phyloP scores from a whole-genome alignment of 2,329 filamentous ascomycete species.

The Sphaerostilbella broomeana region DNA sequence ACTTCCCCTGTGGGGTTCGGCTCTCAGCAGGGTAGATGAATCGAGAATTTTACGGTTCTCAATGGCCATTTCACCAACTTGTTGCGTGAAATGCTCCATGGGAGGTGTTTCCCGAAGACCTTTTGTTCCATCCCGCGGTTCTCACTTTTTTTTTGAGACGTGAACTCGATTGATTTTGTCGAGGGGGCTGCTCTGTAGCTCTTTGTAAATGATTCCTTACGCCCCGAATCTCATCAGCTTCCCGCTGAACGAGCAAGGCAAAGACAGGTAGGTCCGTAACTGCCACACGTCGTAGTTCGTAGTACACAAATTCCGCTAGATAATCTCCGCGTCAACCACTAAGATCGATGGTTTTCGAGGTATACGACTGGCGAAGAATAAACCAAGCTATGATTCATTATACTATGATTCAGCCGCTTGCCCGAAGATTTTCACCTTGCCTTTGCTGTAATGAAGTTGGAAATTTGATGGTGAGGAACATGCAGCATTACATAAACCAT shows the following conservation, averaged over 20 bases:
- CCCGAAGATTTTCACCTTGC: slow-evolving; percentile 75
- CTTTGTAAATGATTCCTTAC: too few relatives aligned
- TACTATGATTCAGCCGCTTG: slow-evolving; percentile 54
- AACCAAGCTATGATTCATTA: slow-evolving; percentile 41
- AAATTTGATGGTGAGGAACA: slow-evolving; percentile 87
- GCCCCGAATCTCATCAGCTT: too few relatives aligned
- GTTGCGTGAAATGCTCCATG: slow-evolving; percentile 64
- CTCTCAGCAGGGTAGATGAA: slow-evolving; percentile 36
- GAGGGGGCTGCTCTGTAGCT: slow-evolving; percentile 8
- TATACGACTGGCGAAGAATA: slow-evolving; percentile 90
- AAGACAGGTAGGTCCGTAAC: slow-evolving; percentile 9
- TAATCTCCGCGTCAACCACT: slow-evolving; percentile 82
- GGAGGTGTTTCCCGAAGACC: slow-evolving; percentile 65
- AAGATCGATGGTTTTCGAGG: slow-evolving; percentile 69
- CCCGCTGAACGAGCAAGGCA: slow-evolving; percentile 3
- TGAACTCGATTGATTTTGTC: slow-evolving; percentile 8
- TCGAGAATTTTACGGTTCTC: slow-evolving; percentile 44
- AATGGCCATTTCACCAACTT: slow-evolving; percentile 66
- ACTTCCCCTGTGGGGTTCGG: slow-evolving; percentile 24
- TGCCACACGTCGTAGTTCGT: background rate
- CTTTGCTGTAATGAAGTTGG: slow-evolving; percentile 54
- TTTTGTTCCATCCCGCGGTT: slow-evolving; percentile 14
- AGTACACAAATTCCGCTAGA: slow-evolving; percentile 52
- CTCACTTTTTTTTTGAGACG: slow-evolving; percentile 9
- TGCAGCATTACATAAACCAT: slow-evolving; percentile 17